A percentile compares a stretch with the other conserved stretches of the same genome.
phyloP scores from a whole-genome alignment of 2,329 filamentous ascomycete species.

The Trichoderma harzianum region DNA sequence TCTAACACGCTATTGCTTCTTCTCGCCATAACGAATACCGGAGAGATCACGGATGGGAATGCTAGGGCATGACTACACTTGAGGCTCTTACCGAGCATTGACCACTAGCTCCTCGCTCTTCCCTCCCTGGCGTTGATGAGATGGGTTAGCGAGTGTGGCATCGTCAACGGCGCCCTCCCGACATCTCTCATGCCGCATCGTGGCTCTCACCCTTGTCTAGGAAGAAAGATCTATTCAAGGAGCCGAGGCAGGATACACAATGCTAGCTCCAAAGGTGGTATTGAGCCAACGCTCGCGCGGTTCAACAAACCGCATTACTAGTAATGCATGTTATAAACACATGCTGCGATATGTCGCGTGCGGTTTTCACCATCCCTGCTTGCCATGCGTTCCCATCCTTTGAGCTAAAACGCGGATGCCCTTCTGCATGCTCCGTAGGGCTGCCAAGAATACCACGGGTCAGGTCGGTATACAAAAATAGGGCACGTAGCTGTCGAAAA shows the following conservation, averaged over 20 bases:
- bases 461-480: background rate
- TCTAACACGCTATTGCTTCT: background rate
- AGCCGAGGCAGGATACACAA: background rate
- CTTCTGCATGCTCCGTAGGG: constrained; percentile 6
- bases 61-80: background rate
- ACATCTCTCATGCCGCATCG: background rate
- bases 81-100: background rate
- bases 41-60: background rate
- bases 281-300: background rate
- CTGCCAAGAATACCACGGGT: constrained; percentile 1
- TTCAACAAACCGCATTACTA: background rate
- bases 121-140: background rate
- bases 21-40: background rate
- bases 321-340: background rate
- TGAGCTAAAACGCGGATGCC: background rate
- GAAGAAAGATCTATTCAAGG: background rate
- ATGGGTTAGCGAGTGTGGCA: background rate
- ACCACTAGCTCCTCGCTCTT: background rate
- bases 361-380: background rate
- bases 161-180: background rate
- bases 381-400: constrained; percentile 3
- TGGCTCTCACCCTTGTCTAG: background rate
- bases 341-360: background rate
- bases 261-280: background rate
- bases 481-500: background rate